Base-by-base conservation (phyloP, 345 rosid genomes). In the Schrenkiella parvula region DNA sequence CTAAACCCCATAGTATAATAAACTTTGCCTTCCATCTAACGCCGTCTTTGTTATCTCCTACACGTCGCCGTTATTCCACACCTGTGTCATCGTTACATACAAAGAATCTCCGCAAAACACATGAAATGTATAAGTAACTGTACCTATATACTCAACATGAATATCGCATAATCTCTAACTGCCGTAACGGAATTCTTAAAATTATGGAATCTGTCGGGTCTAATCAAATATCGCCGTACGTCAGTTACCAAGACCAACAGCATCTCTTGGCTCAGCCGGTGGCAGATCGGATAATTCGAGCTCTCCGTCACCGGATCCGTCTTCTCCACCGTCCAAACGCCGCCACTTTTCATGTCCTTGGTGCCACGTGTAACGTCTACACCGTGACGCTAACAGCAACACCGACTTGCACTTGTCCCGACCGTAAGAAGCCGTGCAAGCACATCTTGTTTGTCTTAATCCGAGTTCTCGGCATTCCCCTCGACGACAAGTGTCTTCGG, bases 311-410 rank as follows among this genome's bases (percentile, higher is more conserved):
- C 65, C 85, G 58, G 6, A 82, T 90, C 38, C 88, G 68, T 22
- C 87, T 90, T 71, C 96, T 87, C 64, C 89, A 84, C 73, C 83
- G 92, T 8, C 81, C 87, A 0, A 79, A 82, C 0, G 69, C 51
- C 4, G 80, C 84, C 29, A 77, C 59, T 43, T 93, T 93, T 78
- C 90, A 85, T 44, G 78, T 93, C 32, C 75, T 93, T 0, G 98
- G 98, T 8, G 95, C 90, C 6, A 93, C 97, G 0, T 93, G 88
- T 13, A 93, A 93, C 48, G 96, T 93, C 15, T 93, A 93, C 80
- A 87, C 87, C 26, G 96, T 93, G 9, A 76, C 85, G 19, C 38
- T 93, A 31, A 69, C 79, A 7, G 52, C 84, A 41, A 73, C 70
- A 61, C 96, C 98, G 0, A 73, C 89, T 1, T 90, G 96, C 77